Conservation (phyloP, 2,329 filamentous ascomycete genomes). For the Tolypocladium tropicale region DNA sequence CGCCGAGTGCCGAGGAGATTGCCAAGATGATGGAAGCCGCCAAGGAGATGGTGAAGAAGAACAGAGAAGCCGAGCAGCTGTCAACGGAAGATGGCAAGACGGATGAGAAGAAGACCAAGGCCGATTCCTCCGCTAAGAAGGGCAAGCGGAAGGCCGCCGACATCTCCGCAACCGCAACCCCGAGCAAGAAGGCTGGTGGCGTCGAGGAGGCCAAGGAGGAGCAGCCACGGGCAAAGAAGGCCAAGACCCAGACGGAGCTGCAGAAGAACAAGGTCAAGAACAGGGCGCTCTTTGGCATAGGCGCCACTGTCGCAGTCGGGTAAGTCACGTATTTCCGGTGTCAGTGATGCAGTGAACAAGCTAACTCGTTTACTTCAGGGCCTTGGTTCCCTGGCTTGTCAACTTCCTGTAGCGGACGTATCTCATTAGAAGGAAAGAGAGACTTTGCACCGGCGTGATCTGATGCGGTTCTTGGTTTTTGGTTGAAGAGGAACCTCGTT, state of each 20-base stretch:
- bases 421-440: neutral
- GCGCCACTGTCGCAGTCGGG: constrained; percentile 82
- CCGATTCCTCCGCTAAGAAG: constrained; percentile 35
- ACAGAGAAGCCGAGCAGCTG: constrained; percentile 33
- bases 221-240: constrained; percentile 58
- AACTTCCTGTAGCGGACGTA: constrained; percentile 31
- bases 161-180: constrained; percentile 52
- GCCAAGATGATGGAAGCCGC: constrained; percentile 78
- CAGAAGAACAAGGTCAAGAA: constrained; percentile 80
- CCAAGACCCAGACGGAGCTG: constrained; percentile 69
- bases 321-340: constrained; percentile 41
- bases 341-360: neutral
- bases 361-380: constrained; percentile 18
- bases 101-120: constrained; percentile 26
- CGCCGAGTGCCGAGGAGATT: constrained; percentile 68
- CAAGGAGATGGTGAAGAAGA: constrained; percentile 74
- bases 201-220: constrained; percentile 22
- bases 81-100: constrained; percentile 28
- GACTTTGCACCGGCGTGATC: neutral
- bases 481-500: neutral
- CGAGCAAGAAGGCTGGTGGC: constrained; percentile 26
- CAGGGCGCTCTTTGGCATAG: constrained; percentile 76
- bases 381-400: constrained; percentile 41
- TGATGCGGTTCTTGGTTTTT: neutral
- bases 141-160: constrained; percentile 68